A percentile compares a stretch with the other conserved stretches of the same genome.
These are phyloP conservation scores for Globisporangium yorkense DNA, from an alignment of 352 stramenopile genomes.

Conservation along the genomic window DNA sequence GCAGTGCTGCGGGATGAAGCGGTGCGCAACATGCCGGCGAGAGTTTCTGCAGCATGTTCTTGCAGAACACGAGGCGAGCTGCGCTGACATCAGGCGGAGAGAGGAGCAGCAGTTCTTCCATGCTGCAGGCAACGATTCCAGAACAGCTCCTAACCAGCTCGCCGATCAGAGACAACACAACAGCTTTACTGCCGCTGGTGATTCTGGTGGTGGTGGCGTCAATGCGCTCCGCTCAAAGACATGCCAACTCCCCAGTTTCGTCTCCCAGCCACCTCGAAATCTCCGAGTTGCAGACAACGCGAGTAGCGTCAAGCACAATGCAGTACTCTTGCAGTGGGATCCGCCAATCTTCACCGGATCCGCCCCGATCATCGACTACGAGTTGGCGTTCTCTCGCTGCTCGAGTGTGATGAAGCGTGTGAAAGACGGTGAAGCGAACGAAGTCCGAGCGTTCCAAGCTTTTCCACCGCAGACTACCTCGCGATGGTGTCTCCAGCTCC, in stretches of 20 bases:
- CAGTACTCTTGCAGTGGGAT: conserved; percentile 48
- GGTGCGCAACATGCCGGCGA: conserved; percentile 28
- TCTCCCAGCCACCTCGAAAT: conserved; percentile 61
- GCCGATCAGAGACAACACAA: conserved; percentile 10
- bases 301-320: conserved; percentile 27
- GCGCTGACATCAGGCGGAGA: background rate
- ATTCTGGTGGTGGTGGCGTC: background rate
- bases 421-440: background rate
- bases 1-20: conserved; percentile 16
- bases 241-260: conserved; percentile 23
- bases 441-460: conserved; percentile 13
- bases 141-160: conserved; percentile 18
- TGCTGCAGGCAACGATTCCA: conserved; percentile 3
- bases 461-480: conserved; percentile 25
- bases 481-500: conserved; percentile 47
- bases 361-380: conserved; percentile 58
- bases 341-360: conserved; percentile 69
- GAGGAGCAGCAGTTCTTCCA: background rate
- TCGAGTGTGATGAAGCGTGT: conserved; percentile 1
- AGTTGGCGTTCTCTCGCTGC: conserved; percentile 35
- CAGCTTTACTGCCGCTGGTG: background rate
- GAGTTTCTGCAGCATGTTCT: conserved; percentile 29
- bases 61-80: conserved; percentile 17
- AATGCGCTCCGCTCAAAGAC: background rate
- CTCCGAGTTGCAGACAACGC: conserved; percentile 27